Evolutionary conservation across 2,329 filamentous ascomycete species (phyloP).

Genomic region (Lasiodiplodia gonubiensis): DNA sequence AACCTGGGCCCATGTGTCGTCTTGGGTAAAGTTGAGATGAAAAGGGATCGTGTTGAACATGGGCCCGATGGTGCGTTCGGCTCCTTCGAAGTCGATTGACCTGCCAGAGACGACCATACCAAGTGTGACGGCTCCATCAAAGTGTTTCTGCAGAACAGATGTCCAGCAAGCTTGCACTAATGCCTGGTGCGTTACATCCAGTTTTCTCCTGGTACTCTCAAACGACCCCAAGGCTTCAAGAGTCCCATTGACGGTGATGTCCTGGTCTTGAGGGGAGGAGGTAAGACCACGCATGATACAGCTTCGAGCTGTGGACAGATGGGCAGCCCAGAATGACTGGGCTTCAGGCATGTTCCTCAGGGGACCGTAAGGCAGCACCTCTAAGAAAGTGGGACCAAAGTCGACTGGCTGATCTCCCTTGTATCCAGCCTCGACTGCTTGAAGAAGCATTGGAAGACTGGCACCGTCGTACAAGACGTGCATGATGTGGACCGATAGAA

Average conservation of each 20-base stretch:
- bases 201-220: constrained; percentile 56
- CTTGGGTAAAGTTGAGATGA: constrained; percentile 53
- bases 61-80: constrained; percentile 75
- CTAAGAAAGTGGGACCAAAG: constrained; percentile 64
- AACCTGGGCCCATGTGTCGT: constrained; percentile 64
- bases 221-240: constrained; percentile 55
- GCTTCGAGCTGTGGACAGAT: constrained; percentile 52
- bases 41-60: constrained; percentile 91
- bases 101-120: constrained; percentile 83
- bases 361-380: constrained; percentile 73
- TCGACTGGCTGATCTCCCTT: constrained; percentile 34
- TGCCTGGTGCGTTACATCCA: constrained; percentile 79
- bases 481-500: constrained; percentile 73
- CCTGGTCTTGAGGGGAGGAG: constrained; percentile 32
- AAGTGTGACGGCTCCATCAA: constrained; percentile 59
- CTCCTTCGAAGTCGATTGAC: constrained; percentile 68
- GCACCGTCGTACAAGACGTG: constrained; percentile 87
- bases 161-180: constrained; percentile 78
- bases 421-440: constrained; percentile 63
- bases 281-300: constrained; percentile 39
- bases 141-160: constrained; percentile 62
- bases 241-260: constrained; percentile 36
- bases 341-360: constrained; percentile 58
- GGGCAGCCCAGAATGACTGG: constrained; percentile 70
- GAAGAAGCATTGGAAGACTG: constrained; percentile 72